These are phyloP conservation scores for Atractiella rhizophila DNA, from an alignment of 768 basidiomycete species.

Conservation along the genomic window DNA sequence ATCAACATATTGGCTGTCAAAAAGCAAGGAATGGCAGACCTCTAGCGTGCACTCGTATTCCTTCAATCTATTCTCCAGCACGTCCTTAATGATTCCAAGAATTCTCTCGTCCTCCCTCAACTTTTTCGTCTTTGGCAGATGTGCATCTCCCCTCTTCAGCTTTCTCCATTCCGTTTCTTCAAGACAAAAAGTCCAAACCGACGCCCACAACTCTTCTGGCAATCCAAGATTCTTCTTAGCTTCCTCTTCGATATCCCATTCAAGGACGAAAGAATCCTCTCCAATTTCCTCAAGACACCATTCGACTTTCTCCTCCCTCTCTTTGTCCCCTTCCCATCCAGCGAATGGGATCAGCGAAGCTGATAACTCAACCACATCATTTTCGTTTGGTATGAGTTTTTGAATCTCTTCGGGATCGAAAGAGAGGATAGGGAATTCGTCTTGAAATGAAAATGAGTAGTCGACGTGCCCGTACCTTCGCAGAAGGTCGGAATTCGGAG, in stretches of 20 bases:
- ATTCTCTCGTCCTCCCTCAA: slow-evolving; percentile 32
- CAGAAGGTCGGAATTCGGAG: slow-evolving; percentile 77
- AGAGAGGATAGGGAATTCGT: no score
- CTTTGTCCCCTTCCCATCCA: slow-evolving; percentile 9
- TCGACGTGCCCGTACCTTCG: slow-evolving; percentile 87
- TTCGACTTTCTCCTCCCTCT: slow-evolving; percentile 41
- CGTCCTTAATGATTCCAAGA: slow-evolving; percentile 28
- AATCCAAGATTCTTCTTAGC: no score
- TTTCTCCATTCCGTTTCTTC: slow-evolving; percentile 35
- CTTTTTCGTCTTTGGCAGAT: slow-evolving; percentile 53
- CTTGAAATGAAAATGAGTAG: slow-evolving; percentile 34
- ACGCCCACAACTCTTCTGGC: neutral
- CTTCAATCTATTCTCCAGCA: slow-evolving; percentile 30
- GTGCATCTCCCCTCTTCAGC: slow-evolving; percentile 33
- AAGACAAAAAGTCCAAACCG: neutral
- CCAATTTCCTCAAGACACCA: slow-evolving; percentile 81
- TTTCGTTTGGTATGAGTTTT: slow-evolving; percentile 5
- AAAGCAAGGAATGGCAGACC: slow-evolving; percentile 23
- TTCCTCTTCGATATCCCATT: no score
- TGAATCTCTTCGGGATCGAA: no score
- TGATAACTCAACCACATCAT: slow-evolving; percentile 15
- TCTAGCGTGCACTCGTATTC: slow-evolving; percentile 37
- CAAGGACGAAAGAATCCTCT: slow-evolving; percentile 39
- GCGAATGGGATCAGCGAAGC: slow-evolving; percentile 17
- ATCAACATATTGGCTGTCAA: no score